phyloP scores from a whole-genome alignment of 2,329 filamentous ascomycete genomes.

The Aschersonia sp. region DNA sequence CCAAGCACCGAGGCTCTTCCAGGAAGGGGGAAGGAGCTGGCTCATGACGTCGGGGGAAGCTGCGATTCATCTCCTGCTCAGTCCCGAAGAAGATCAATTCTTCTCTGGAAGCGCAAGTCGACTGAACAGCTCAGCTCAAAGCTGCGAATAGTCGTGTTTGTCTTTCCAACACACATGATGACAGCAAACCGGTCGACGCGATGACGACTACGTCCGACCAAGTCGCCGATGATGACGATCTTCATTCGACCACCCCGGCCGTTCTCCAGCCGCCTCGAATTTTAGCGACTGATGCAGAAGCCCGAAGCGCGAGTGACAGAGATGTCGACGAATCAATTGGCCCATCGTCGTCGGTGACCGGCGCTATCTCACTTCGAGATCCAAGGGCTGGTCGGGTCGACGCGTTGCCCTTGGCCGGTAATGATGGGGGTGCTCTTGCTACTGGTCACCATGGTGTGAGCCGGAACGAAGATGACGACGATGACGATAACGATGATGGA shows the following conservation, averaged over 20 bases:
- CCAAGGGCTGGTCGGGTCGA: too few species aligned
- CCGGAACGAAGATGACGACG: slow-evolving; percentile 10
- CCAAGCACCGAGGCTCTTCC: too few species aligned
- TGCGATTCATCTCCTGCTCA: too few species aligned
- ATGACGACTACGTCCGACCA: slow-evolving; percentile 5
- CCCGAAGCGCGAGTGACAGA: background rate
- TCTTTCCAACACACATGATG: slow-evolving; percentile 2
- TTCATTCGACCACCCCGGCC: background rate
- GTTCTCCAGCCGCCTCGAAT: background rate
- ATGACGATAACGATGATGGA: slow-evolving; percentile 23
- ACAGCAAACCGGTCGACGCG: slow-evolving; percentile 1
- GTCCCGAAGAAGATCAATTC: too few species aligned
- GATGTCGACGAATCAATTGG: background rate
- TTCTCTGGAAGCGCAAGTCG: too few species aligned
- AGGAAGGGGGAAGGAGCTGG: too few species aligned
- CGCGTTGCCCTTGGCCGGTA: background rate
- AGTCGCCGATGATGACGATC: slow-evolving; percentile 1
- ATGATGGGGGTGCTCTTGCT: slow-evolving; percentile 1
- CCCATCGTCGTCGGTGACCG: background rate
- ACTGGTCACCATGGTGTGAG: slow-evolving; percentile 4
- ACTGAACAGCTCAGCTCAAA: too few species aligned
- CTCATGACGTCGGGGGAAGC: too few species aligned
- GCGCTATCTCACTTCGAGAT: background rate
- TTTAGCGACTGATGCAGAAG: background rate
- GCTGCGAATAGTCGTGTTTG: background rate